Percentiles rank a stretch among this genome's conserved stretches.
These are phyloP conservation scores for Backusella australiensis DNA, from an alignment of 192 early-diverging fungal species.

Conservation along the genomic window DNA sequence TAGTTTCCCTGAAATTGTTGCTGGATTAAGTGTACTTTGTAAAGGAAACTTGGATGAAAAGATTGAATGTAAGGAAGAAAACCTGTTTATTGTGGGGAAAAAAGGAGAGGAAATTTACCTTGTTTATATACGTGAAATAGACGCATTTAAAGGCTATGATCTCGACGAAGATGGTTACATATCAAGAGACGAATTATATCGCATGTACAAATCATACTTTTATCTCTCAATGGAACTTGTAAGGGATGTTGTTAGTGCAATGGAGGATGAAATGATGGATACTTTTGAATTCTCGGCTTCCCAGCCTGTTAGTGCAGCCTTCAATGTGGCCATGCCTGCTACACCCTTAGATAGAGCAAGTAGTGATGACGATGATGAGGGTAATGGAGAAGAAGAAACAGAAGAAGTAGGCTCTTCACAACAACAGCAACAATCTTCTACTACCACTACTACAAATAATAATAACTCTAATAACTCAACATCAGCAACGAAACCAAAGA, in stretches of 20 bases:
- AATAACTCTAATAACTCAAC: background rate
- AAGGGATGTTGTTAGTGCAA: conserved; percentile 81
- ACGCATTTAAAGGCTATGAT: conserved; percentile 91
- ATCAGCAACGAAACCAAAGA: background rate
- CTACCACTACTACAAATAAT: background rate
- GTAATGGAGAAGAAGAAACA: conserved; percentile 1
- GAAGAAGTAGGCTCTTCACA: background rate
- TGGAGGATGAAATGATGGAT: conserved; percentile 89
- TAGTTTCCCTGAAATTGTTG: conserved; percentile 80
- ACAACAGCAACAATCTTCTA: background rate
- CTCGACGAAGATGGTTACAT: conserved; percentile 84
- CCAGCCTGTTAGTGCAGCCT: conserved; percentile 88
- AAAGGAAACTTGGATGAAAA: conserved; percentile 91
- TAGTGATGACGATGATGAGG: conserved; percentile 14
- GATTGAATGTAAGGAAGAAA: conserved; percentile 65
- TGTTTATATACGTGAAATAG: conserved; percentile 32
- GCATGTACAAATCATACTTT: conserved; percentile 93
- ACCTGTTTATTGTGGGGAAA: background rate
- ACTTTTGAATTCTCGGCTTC: conserved; percentile 74
- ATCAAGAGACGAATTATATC: conserved; percentile 78
- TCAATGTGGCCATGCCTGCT: conserved; percentile 77
- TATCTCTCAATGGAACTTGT: conserved; percentile 88
- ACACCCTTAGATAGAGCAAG: conserved; percentile 29
- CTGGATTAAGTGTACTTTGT: conserved; percentile 76
- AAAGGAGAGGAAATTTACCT: background rate